Evolutionary conservation across 2,329 filamentous ascomycete genomes (phyloP).

Genomic region (Colletotrichum chrysophilum): DNA sequence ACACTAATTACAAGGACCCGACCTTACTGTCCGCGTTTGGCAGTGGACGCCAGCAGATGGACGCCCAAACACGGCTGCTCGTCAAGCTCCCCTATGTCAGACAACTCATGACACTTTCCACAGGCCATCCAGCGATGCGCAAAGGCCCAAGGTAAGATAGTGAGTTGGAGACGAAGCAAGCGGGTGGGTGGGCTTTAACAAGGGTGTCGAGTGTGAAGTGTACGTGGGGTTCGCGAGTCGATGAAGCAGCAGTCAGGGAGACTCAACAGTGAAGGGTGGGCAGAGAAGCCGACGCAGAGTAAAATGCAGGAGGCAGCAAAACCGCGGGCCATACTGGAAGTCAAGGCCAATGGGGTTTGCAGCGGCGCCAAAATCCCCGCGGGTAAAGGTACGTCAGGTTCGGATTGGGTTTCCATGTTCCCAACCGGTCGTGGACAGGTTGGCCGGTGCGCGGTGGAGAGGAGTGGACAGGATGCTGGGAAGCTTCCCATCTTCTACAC

Average conservation of each 20-base stretch:
- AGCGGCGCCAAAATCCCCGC: not conserved
- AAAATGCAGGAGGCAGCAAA: no score
- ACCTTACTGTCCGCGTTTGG: not conserved
- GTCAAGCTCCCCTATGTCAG: not conserved
- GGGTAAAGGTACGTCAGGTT: not conserved
- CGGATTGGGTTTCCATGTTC: not conserved
- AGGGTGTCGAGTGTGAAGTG: not conserved
- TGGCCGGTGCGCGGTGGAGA: not conserved
- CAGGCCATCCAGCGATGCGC: not conserved
- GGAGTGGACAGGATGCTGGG: not conserved
- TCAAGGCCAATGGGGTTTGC: not conserved
- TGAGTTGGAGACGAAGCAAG: not conserved
- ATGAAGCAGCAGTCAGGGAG: no score
- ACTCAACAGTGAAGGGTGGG: not conserved
- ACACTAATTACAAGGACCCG: not conserved
- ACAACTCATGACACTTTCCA: not conserved
- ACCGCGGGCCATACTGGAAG: not conserved
- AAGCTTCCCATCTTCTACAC: not conserved
- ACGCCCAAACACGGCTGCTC: not conserved
- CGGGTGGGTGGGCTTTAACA: not conserved
- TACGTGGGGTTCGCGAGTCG: not conserved
- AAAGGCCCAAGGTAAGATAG: not conserved
- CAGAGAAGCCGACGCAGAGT: no score
- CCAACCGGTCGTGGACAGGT: not conserved
- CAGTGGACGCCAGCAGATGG: not conserved